Base-by-base conservation (phyloP, 129 eudicot species). In the Artemisia annua region DNA sequence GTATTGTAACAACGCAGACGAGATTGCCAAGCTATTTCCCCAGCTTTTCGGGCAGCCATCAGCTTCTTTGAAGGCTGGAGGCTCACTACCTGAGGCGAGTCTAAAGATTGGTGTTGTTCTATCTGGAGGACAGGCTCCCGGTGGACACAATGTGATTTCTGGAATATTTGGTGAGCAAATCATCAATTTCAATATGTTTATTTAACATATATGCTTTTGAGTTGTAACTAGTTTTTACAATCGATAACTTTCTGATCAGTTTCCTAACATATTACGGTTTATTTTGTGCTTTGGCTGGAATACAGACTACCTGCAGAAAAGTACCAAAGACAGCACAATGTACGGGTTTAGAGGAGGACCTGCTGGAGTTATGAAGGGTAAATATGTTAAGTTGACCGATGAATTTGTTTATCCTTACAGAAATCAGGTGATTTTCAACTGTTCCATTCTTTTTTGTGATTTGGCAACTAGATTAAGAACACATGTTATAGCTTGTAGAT, bases 51-150 rank as follows among this genome's bases (percentile, higher is more conserved):
- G 92, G 19, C 98, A 87, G 70, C 96, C 97, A 32, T 93, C 98
- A 5, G 89, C 67, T 48, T 59, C 55, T 56, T 63, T 89, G 70
- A 85, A 86, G 18, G 80, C 89, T 0, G 87, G 90, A 51, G 80
- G 77, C 55, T 56, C 85, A 11, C 58, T 68, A 24, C 63, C 88
- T 1, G 66, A 66, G 58, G 57, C 73, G 81, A 79, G 70, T 67
- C 65, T 89, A 66, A 89, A 87, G 75, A 82, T 95, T 46, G 99
- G 96, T 54, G 97, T 95, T 63, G 96, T 90, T 61, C 79, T 95
- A 48, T 95, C 99, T 0, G 99, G 99, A 72, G 99, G 99, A 39
- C 99, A 95, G 74, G 99, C 97, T 60, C 99, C 97, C 10, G 99
- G 99, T 55, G 99, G 99, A 49, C 99, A 95, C 85, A 95, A 86